A percentile compares a stretch with the other conserved stretches of the same genome.
phyloP scores from a whole-genome alignment of 192 early-diverging fungal genomes.

The Gigaspora rosea region DNA sequence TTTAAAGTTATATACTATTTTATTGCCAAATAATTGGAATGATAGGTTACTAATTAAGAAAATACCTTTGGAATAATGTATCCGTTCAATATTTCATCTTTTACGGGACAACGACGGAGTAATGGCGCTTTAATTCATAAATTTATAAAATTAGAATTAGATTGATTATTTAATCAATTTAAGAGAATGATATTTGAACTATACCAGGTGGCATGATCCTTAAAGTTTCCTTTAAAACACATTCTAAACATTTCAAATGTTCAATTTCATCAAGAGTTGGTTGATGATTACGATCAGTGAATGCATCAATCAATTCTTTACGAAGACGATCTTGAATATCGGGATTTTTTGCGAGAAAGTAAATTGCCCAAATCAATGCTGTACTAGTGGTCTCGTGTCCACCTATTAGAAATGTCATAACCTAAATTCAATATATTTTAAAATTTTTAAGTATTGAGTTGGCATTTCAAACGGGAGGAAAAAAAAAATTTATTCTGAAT shows the following conservation, averaged over 20 bases:
- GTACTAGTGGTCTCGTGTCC: slow-evolving; percentile 62
- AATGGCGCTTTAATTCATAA: slow-evolving; percentile 37
- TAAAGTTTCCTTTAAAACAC: slow-evolving; percentile 54
- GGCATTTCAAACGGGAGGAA: no score
- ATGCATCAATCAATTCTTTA: slow-evolving; percentile 47
- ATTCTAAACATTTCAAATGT: slow-evolving; percentile 49
- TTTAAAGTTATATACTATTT: slow-evolving; percentile 11
- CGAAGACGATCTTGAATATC: slow-evolving; percentile 47
- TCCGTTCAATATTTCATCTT: slow-evolving; percentile 42
- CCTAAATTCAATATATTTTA: background rate
- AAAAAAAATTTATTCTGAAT: background rate
- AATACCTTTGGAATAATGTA: slow-evolving; percentile 55
- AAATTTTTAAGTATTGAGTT: background rate
- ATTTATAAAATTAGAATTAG: no score
- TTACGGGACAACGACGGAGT: slow-evolving; percentile 36
- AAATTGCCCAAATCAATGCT: slow-evolving; percentile 51
- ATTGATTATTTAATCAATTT: background rate
- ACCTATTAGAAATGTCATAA: slow-evolving; percentile 34
- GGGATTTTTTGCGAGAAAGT: slow-evolving; percentile 49
- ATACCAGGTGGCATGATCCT: slow-evolving; percentile 49
- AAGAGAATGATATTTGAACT: background rate
- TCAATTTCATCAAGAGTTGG: slow-evolving; percentile 52
- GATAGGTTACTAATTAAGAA: no score
- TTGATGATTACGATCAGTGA: slow-evolving; percentile 31
- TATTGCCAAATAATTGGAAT: no score